Conservation (phyloP, 352 stramenopile genomes). For the Globisporangium recalcitrans region DNA sequence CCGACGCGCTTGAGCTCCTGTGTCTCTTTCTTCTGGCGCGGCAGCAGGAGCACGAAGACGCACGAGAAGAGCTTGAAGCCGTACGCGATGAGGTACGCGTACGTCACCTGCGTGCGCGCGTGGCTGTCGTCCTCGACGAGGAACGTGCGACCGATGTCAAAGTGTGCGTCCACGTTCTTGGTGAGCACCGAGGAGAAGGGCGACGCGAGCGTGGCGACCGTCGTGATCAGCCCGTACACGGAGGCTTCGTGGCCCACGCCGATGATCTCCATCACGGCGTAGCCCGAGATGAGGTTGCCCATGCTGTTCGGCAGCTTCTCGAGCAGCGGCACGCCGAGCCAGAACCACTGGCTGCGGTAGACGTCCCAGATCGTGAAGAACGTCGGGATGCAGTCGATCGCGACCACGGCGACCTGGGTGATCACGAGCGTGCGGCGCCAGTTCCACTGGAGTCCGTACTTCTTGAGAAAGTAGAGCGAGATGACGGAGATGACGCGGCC, state of each 20-base stretch:
- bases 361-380: constrained; percentile 20
- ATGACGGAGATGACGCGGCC: constrained; percentile 12
- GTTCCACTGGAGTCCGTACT: constrained; percentile 22
- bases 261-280: constrained; percentile 21
- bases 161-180: constrained; percentile 17
- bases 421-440: constrained; percentile 15
- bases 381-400: constrained; percentile 17
- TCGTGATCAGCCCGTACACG: constrained; percentile 23
- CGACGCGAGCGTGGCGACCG: constrained; percentile 18
- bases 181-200: constrained; percentile 19
- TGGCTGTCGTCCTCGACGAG: constrained; percentile 18
- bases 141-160: constrained; percentile 14
- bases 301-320: constrained; percentile 21
- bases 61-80: constrained; percentile 19
- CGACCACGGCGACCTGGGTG: constrained; percentile 17
- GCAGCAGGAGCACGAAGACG: constrained; percentile 19
- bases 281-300: constrained; percentile 17
- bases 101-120: constrained; percentile 21
- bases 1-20: constrained; percentile 17
- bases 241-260: constrained; percentile 21
- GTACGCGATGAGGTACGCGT: constrained; percentile 24
- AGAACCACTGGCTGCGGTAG: constrained; percentile 23
- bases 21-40: constrained; percentile 22
- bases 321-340: constrained; percentile 16
- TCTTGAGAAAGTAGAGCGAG: constrained; percentile 17